A percentile compares a stretch with the other conserved stretches of the same genome.
These are phyloP conservation scores for Penicillium coffeae DNA, from an alignment of 495 filamentous ascomycete species.

Conservation along the genomic window DNA sequence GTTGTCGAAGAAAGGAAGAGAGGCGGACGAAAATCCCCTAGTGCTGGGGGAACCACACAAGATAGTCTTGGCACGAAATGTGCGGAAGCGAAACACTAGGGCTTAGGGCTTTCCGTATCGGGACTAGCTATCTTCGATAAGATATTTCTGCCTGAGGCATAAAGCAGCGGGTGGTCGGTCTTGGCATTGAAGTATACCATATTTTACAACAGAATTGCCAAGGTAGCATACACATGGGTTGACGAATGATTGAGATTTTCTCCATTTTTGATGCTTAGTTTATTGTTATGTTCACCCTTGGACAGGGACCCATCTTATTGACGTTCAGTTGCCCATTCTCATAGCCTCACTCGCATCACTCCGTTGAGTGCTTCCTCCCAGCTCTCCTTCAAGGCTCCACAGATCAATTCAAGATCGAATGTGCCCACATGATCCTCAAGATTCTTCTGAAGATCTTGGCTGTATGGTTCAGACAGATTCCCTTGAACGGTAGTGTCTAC, in stretches of 20 bases:
- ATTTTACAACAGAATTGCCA: background rate
- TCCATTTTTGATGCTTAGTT: too few relatives aligned
- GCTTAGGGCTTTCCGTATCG: slow-evolving; percentile 17
- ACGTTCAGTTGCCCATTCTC: slow-evolving; percentile 2
- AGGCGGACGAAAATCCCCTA: slow-evolving; percentile 36
- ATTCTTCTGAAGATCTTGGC: slow-evolving; percentile 26
- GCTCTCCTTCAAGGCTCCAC: slow-evolving; percentile 43
- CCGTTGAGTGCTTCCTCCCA: slow-evolving; percentile 45
- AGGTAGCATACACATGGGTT: background rate
- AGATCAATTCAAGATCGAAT: slow-evolving; percentile 39
- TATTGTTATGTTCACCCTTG: background rate
- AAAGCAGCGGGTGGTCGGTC: background rate
- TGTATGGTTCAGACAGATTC: slow-evolving; percentile 18
- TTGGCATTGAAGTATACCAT: background rate
- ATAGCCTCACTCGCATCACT: slow-evolving; percentile 32
- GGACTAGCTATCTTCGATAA: background rate
- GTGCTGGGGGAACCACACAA: slow-evolving; percentile 30
- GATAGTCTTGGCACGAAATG: slow-evolving; percentile 30
- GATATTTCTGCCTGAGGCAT: slow-evolving; percentile 8
- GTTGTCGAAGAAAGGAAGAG: slow-evolving; percentile 39
- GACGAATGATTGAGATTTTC: too few relatives aligned
- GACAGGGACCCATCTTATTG: background rate
- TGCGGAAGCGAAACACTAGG: slow-evolving; percentile 37
- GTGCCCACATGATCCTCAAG: slow-evolving; percentile 33
- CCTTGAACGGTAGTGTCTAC: slow-evolving; percentile 34